Evolutionary conservation across 306 rosid species (phyloP), one percentile per base, ranked within the genome.

Genomic region (Clitoria ternatea): DNA sequence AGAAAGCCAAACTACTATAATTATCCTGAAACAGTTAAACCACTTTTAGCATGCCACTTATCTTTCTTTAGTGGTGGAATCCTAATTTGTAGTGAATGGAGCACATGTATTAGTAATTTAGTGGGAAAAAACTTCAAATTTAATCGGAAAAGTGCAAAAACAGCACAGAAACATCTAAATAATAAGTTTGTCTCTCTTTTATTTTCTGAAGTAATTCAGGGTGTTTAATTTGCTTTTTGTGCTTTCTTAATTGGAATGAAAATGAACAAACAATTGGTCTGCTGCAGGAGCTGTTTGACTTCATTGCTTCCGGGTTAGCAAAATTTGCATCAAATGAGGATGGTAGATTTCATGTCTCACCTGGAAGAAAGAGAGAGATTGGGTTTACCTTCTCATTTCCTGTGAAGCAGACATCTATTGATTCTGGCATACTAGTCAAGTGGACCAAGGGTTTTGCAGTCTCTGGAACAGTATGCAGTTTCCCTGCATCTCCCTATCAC

Each of bases 341-440:
- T 37, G 77, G 29, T 18, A 76, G 81, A 56, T 93, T 93, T 76
- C 78, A 78, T 54, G 64, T 87, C 15, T 77, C 66, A 3, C 37
- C 56, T 1, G 90, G 89, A 81, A 85, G 86, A 61, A 82, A 81
- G 73, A 82, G 94, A 65, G 98, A 90, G 81, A 82, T 82, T 59
- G 97, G 98, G 7, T 93, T 93, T 92, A 90, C 98, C 12, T 93
- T 93, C 79, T 93, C 98, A 47, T 93, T 93, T 78, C 96, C 98
- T 26, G 97, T 93, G 56, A 90, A 85, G 72, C 98, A 93, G 69
- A 87, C 87, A 6, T 90, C 97, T 50, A 85, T 93, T 35, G 85
- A 88, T 68, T 90, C 98, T 32, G 98, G 98, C 50, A 85, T 88
- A 63, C 86, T 93, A n/a, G 81, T 85, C 66, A 90, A 93, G 72